A percentile compares a stretch with the other conserved stretches of the same genome.
These are phyloP conservation scores for Plantago rigida DNA, from an alignment of 305 asterid genomes.

Conservation along the genomic window DNA sequence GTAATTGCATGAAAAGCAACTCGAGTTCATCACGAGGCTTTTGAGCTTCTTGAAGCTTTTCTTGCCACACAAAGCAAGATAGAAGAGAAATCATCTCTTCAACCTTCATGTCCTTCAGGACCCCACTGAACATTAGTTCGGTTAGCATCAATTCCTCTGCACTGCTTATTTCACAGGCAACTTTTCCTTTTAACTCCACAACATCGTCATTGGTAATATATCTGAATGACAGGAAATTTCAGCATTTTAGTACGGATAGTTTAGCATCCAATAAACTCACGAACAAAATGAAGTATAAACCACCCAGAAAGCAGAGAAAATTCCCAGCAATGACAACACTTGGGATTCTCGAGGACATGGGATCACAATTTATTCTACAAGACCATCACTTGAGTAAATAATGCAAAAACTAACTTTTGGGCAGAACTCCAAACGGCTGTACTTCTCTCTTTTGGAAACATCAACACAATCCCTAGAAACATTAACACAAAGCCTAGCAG, in stretches of 20 bases:
- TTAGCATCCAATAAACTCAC: constrained; percentile 17
- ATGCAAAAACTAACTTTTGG: no score
- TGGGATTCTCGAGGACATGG: no score
- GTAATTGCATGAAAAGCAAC: constrained; percentile 63
- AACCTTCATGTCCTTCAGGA: constrained; percentile 62
- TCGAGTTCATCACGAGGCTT: constrained; percentile 87
- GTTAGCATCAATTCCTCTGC: constrained; percentile 84
- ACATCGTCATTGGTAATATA: constrained; percentile 61
- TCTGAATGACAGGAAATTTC: constrained; percentile 38
- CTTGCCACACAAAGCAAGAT: constrained; percentile 95
- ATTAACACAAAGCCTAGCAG: no score
- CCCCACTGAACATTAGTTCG: constrained; percentile 84
- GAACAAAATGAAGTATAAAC: constrained; percentile 11
- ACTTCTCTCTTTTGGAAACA: no score
- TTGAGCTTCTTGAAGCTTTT: constrained; percentile 80
- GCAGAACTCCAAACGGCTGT: no score
- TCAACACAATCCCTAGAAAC: no score
- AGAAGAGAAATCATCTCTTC: constrained; percentile 94
- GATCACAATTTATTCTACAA: no score
- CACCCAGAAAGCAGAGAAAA: constrained; percentile 3
- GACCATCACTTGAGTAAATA: no score
- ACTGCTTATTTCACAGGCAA: constrained; percentile 90
- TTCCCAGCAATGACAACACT: not conserved
- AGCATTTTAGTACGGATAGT: not conserved
- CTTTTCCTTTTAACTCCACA: constrained; percentile 88